Conservation (phyloP, 805 yeast species). For the Wickerhamiella siamensis region DNA sequence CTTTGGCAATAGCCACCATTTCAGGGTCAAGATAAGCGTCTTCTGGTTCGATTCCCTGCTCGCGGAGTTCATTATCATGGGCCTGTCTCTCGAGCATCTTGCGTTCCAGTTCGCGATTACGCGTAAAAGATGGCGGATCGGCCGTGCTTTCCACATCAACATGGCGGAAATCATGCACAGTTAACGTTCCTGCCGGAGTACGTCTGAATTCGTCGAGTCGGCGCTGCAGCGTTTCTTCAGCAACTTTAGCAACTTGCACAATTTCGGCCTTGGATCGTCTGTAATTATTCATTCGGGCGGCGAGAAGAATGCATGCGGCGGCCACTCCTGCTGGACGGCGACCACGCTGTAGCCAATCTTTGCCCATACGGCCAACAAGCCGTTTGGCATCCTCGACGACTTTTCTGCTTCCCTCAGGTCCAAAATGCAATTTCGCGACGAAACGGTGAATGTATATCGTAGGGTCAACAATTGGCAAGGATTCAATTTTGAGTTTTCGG, state of each 20-base stretch:
- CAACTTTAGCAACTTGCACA: conserved; percentile 89
- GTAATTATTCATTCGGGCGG: conserved; percentile 93
- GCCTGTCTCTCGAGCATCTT: conserved; percentile 10
- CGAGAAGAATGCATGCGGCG: conserved; percentile 85
- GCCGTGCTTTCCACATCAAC: conserved; percentile 31
- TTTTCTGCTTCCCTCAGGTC: conserved; percentile 41
- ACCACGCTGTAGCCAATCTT: conserved; percentile 94
- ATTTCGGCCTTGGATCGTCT: conserved; percentile 85
- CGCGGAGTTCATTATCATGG: conserved; percentile 12
- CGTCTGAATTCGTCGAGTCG: conserved; percentile 75
- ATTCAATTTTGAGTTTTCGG: conserved; percentile 61
- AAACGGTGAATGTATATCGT: conserved; percentile 86
- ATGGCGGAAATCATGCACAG: conserved; percentile 60
- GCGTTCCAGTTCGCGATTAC: conserved; percentile 41
- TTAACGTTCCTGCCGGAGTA: conserved; percentile 58
- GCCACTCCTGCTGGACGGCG: conserved; percentile 98
- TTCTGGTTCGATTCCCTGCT: conserved; percentile 14
- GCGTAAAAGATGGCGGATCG: conserved; percentile 72
- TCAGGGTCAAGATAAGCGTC: conserved; percentile 17
- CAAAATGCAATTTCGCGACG: conserved; percentile 74
- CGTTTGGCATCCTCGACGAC: conserved; percentile 80
- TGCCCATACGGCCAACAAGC: conserved; percentile 78
- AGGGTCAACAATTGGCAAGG: conserved; percentile 85
- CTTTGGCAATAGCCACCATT: conserved; percentile 16
- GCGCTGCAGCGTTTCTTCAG: conserved; percentile 83